A percentile compares a stretch with the other conserved stretches of the same genome.
Evolutionary conservation across 2,329 filamentous ascomycete species (phyloP).

Genomic region (Colletotrichum euphorbiae): DNA sequence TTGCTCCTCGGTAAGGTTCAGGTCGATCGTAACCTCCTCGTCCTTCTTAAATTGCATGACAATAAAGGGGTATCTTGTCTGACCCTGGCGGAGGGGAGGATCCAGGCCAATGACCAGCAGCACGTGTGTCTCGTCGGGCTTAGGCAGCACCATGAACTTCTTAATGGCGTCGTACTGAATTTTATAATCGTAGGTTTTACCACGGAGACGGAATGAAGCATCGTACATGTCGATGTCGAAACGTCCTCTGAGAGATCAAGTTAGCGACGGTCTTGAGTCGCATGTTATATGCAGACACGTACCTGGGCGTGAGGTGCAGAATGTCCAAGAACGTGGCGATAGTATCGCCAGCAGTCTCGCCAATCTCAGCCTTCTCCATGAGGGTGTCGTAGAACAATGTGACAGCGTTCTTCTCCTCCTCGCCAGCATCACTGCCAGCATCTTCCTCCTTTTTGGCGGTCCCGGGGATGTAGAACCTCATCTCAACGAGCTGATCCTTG

Average conservation of each 20-base stretch:
- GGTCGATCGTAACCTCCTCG: slow-evolving; percentile 94
- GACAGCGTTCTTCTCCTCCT: slow-evolving; percentile 93
- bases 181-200: slow-evolving; percentile 99
- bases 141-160: slow-evolving; percentile 98
- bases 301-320: slow-evolving; percentile 94
- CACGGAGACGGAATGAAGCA: slow-evolving; percentile 93
- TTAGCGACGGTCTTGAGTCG: slow-evolving; percentile 42
- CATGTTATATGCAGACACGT: slow-evolving; percentile 41
- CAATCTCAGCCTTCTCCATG: slow-evolving; percentile 99
- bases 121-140: slow-evolving; percentile 97
- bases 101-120: slow-evolving; percentile 96
- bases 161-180: slow-evolving; percentile 98
- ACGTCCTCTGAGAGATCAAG: slow-evolving; percentile 76
- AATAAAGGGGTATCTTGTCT: slow-evolving; percentile 97
- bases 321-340: slow-evolving; percentile 98
- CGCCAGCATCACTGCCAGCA: slow-evolving; percentile 71
- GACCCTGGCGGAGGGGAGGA: slow-evolving; percentile 93
- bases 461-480: slow-evolving; percentile 98
- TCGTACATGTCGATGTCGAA: slow-evolving; percentile 99
- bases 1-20: slow-evolving; percentile 94
- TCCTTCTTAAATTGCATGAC: slow-evolving; percentile 99
- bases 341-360: slow-evolving; percentile 97
- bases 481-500: slow-evolving; percentile 94
- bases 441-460: slow-evolving; percentile 85
- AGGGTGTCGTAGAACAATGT: slow-evolving; percentile 98